Evolutionary conservation across 495 filamentous ascomycete genomes (phyloP).

Genomic region (Penicillium angulare): DNA sequence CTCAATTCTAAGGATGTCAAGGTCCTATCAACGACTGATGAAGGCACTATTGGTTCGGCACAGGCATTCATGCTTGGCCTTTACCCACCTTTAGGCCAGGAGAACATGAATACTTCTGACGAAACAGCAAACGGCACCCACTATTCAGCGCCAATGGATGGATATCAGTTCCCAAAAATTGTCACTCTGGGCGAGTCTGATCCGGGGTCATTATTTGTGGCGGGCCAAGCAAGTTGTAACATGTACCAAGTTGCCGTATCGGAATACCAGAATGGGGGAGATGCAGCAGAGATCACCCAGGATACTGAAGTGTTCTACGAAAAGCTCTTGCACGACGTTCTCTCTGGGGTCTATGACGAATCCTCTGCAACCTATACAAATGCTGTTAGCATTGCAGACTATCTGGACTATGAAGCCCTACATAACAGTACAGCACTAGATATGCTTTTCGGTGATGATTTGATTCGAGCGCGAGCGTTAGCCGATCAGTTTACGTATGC

Average conservation of each 20-base stretch:
- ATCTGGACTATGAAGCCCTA: conserved; percentile 67
- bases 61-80: conserved; percentile 78
- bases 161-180: conserved; percentile 73
- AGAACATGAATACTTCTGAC: conserved; percentile 38
- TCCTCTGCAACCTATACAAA: conserved; percentile 52
- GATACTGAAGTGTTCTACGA: conserved; percentile 52
- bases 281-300: conserved; percentile 35
- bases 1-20: conserved; percentile 48
- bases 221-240: conserved; percentile 57
- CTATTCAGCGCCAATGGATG: conserved; percentile 59
- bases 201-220: conserved; percentile 55
- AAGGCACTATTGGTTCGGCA: conserved; percentile 57
- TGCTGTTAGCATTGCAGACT: conserved; percentile 65
- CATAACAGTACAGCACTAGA: conserved; percentile 65
- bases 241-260: conserved; percentile 34
- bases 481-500: conserved; percentile 65
- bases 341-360: conserved; percentile 34
- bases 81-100: conserved; percentile 63
- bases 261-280: conserved; percentile 37
- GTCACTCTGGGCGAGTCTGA: conserved; percentile 49
- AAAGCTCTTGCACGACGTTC: conserved; percentile 36
- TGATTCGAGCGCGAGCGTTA: conserved; percentile 58
- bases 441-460: conserved; percentile 48
- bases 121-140: conserved; percentile 54
- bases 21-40: conserved; percentile 45